These are phyloP conservation scores for Syncephalastrum racemosum DNA, from an alignment of 371 early-diverging fungal genomes.

Conservation along the genomic window DNA sequence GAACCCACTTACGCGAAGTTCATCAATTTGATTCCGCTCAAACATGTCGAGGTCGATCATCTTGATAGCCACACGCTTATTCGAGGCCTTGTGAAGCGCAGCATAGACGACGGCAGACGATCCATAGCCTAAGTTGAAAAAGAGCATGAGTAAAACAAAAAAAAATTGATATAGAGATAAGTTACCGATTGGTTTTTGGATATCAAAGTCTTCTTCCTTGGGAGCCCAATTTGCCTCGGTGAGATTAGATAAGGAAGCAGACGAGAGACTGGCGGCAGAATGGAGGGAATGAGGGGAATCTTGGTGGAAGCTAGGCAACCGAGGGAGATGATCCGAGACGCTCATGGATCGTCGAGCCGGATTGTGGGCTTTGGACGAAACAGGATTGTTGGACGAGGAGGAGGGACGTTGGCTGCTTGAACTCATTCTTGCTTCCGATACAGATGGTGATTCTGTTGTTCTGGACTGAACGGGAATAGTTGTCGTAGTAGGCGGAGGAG, in stretches of 20 bases:
- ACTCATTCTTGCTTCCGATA: background rate
- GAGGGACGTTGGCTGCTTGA: too few species aligned
- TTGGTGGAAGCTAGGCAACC: background rate
- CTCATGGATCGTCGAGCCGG: slow-evolving; percentile 7
- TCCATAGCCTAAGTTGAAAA: slow-evolving; percentile 69
- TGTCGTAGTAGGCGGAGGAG: too few species aligned
- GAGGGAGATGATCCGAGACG: slow-evolving; percentile 5
- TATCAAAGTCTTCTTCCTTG: slow-evolving; percentile 40
- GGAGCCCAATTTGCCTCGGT: slow-evolving; percentile 18
- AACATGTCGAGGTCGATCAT: slow-evolving; percentile 92
- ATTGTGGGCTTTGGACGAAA: too few species aligned
- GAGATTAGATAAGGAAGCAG: slow-evolving; percentile 7
- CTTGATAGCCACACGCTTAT: slow-evolving; percentile 79
- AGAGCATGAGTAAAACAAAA: slow-evolving; percentile 28
- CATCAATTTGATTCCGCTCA: slow-evolving; percentile 92
- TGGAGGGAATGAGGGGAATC: slow-evolving; percentile 1
- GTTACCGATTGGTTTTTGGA: slow-evolving; percentile 32
- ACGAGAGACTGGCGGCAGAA: slow-evolving; percentile 7
- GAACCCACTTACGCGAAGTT: slow-evolving; percentile 66
- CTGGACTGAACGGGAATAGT: too few species aligned
- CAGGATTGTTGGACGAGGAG: too few species aligned
- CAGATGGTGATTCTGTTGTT: background rate
- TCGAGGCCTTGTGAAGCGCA: slow-evolving; percentile 75
- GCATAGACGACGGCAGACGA: slow-evolving; percentile 87
- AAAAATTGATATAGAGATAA: background rate